Base-by-base conservation (phyloP, 768 basidiomycete species). In the Pleurotus eryngii region DNA sequence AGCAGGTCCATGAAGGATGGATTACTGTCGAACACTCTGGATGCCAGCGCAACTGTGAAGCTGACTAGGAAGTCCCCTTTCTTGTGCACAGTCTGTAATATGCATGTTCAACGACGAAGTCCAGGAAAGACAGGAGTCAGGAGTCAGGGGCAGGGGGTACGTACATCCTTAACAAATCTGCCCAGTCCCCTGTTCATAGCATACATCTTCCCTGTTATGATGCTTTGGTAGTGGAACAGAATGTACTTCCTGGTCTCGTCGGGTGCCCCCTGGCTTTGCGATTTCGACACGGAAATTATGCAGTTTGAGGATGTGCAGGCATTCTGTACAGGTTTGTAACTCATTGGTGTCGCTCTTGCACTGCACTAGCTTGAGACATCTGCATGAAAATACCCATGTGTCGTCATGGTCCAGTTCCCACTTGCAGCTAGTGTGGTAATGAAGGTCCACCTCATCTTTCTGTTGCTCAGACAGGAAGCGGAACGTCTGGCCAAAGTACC, bases 1-100 rank as follows among this genome's bases (percentile, higher is more conserved):
- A 72, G 48, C 0, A 73, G 47, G 1, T 63, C 68, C 6, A 56
- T 20, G 55, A 72, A 66, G 3, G 68, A 61, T 1, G 49, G 39
- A 5, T 42, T 42, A 17, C 17, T 5, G 5, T 42, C 39, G 5
- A 42, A 42, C 12, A 12, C 17, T 42, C 39, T 5, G 3, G 39
- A 12, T 3, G 39, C 39, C 12, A 42, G 14, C 3, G 12, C 14
- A 3, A 12, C 14, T 2, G 39, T 17, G 17, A 42, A 42, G 39
- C 5, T 12, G 12, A 42, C 3, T 2, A 42, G 39, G 7, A 12
- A 3, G 17, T 42, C 17, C 3, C 14, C 39, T 42, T 12, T 12
- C 7, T 42, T 17, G 14, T 5, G 17, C 7, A 17, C 7, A 17
- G 39, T 42, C 17, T 17, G 17, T 42, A 12, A n/a, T n/a, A n/a